These are phyloP conservation scores for Acanthamoeba quina DNA, from an alignment of 208 protist genomes.

Conservation along the genomic window DNA sequence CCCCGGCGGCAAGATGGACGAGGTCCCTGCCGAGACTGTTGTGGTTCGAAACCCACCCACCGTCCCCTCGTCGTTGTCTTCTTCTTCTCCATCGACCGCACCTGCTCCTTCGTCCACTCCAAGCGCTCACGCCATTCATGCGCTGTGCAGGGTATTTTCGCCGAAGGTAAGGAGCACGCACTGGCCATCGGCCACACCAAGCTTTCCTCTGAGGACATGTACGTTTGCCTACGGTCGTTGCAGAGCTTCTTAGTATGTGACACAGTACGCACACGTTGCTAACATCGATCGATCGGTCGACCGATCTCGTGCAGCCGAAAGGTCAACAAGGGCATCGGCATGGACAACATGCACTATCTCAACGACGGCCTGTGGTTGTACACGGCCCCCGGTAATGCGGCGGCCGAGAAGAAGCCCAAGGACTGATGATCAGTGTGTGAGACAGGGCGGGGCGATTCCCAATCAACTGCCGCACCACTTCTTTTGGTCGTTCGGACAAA, in stretches of 20 bases:
- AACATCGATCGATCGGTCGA: not conserved
- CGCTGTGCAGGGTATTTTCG: slow-evolving; percentile 90
- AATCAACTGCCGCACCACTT: too few species aligned
- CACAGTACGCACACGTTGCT: not conserved
- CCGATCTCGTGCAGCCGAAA: slow-evolving; percentile 11
- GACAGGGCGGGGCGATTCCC: not conserved
- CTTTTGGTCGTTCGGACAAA: too few species aligned
- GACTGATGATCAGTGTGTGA: not conserved
- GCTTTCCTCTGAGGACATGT: slow-evolving; percentile 95
- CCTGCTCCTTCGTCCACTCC: too few species aligned
- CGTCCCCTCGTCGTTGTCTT: not conserved
- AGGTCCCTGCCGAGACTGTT: slow-evolving; percentile 76
- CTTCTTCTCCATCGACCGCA: too few species aligned
- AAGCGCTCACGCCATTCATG: not conserved
- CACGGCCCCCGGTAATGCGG: slow-evolving; percentile 81
- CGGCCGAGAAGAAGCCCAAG: slow-evolving; percentile 48
- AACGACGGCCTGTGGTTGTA: slow-evolving; percentile 95
- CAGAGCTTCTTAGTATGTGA: not conserved
- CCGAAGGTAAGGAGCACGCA: slow-evolving; percentile 97
- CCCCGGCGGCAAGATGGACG: slow-evolving; percentile 91
- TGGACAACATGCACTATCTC: slow-evolving; percentile 97
- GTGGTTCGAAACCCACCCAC: slow-evolving; percentile 58
- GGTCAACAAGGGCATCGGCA: slow-evolving; percentile 95
- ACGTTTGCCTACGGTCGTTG: not conserved
- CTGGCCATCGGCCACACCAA: slow-evolving; percentile 95